These are phyloP conservation scores for Schoenoplectus triqueter DNA, from an alignment of 202 grass and related monocot species.

Conservation along the genomic window DNA sequence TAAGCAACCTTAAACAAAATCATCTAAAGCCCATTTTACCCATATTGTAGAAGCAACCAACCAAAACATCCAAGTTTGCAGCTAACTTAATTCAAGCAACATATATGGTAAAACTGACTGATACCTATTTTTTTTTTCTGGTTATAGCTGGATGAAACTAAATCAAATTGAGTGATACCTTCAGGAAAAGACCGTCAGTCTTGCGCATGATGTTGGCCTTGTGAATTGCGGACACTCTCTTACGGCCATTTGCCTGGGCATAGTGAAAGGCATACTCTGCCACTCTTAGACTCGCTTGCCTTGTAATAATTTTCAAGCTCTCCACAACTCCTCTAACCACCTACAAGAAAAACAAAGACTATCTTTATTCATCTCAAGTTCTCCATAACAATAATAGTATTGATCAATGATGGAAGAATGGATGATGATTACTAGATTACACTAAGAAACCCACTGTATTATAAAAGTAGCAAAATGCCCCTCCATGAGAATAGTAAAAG, in stretches of 20 bases:
- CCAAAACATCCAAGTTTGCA: neutral
- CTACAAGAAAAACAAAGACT: constrained; percentile 43
- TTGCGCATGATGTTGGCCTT: constrained; percentile 99
- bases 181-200: constrained; percentile 88
- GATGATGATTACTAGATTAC: neutral
- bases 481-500: neutral
- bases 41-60: neutral
- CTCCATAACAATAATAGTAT: neutral
- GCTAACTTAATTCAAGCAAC: neutral
- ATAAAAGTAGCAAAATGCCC: neutral
- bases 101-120: neutral
- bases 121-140: constrained; percentile 35
- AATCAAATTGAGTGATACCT: constrained; percentile 36
- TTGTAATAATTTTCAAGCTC: constrained; percentile 96
- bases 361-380: neutral
- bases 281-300: constrained; percentile 74
- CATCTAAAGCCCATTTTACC: neutral
- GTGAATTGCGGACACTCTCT: constrained; percentile 93
- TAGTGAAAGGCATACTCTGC: too few species aligned
- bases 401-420: neutral
- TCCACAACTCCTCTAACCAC: constrained; percentile 89
- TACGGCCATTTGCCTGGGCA: constrained; percentile 43
- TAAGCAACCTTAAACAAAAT: neutral
- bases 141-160: neutral
- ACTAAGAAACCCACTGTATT: neutral